phyloP scores from a whole-genome alignment of 1,139 yeast genomes.

The Candida buenavistaensis region DNA sequence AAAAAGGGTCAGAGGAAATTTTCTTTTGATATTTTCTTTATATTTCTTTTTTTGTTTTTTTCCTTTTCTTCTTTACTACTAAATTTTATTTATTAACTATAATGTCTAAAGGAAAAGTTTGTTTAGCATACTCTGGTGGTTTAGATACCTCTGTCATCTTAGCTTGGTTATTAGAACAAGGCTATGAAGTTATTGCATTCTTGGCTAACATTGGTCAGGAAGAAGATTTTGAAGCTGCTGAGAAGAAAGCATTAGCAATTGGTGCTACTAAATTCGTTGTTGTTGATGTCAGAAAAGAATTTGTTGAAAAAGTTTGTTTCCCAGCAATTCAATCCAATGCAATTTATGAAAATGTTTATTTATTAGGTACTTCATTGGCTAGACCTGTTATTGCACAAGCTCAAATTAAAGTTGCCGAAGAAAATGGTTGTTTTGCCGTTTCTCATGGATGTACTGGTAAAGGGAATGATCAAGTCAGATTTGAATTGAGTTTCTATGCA shows the following conservation, averaged over 20 bases:
- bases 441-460: constrained; percentile 99
- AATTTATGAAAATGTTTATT: constrained; percentile 93
- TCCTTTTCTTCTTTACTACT: constrained; percentile 9
- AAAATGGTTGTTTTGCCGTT: constrained; percentile 97
- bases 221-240: constrained; percentile 97
- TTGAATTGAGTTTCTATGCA: constrained; percentile 94
- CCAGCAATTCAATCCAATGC: constrained; percentile 98
- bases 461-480: constrained; percentile 99
- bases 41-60: constrained; percentile 3
- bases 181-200: constrained; percentile 96
- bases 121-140: constrained; percentile 99
- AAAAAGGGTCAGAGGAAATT: constrained; percentile 1
- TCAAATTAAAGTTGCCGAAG: constrained; percentile 93
- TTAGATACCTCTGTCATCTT: constrained; percentile 95
- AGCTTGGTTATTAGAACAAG: constrained; percentile 97
- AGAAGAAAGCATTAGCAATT: constrained; percentile 90
- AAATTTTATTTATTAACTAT: constrained; percentile 6
- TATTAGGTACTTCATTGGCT: constrained; percentile 95
- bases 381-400: constrained; percentile 99
- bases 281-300: constrained; percentile 90
- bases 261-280: constrained; percentile 96
- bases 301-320: constrained; percentile 87
- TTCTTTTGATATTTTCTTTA: neutral
- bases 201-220: constrained; percentile 98
- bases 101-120: constrained; percentile 97